Evolutionary conservation across 164 flowering plant genomes (phyloP).

Genomic region (Chimonanthus praecox): DNA sequence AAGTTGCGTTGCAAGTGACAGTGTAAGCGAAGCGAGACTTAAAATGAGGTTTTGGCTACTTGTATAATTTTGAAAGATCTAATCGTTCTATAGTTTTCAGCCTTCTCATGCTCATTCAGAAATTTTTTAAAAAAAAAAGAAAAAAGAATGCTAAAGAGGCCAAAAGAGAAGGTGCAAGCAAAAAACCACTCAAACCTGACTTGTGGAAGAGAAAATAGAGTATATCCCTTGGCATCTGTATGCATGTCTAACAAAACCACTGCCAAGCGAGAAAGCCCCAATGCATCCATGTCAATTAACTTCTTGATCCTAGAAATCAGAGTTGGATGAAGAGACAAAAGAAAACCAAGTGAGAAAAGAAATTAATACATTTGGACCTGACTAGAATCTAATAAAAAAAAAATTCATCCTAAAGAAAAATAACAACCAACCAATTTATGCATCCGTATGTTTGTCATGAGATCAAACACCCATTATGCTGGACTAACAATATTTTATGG

Average conservation of each 20-base stretch:
- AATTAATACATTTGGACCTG: neutral
- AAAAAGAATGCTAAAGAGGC: neutral
- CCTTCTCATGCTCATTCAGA: too few relatives aligned
- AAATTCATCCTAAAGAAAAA: neutral
- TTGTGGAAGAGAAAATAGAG: constrained; percentile 87
- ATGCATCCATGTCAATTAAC: constrained; percentile 77
- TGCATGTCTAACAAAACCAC: constrained; percentile 77
- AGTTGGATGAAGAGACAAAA: neutral
- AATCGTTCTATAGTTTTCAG: too few relatives aligned
- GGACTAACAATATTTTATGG: too few relatives aligned
- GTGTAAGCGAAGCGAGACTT: too few relatives aligned
- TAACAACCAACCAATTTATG: too few relatives aligned
- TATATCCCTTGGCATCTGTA: constrained; percentile 84
- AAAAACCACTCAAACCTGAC: constrained; percentile 58
- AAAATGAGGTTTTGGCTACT: too few relatives aligned
- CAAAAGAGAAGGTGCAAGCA: neutral
- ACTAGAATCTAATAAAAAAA: neutral
- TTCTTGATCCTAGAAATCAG: constrained; percentile 64
- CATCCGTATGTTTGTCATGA: too few relatives aligned
- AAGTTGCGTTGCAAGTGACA: too few relatives aligned
- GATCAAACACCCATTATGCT: too few relatives aligned
- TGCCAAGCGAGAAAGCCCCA: constrained; percentile 70
- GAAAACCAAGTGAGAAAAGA: neutral
- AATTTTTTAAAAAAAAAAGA: too few relatives aligned
- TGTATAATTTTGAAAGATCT: too few relatives aligned